Evolutionary conservation across 768 basidiomycete genomes (phyloP).

Genomic region (Boletus rubescentipes): DNA sequence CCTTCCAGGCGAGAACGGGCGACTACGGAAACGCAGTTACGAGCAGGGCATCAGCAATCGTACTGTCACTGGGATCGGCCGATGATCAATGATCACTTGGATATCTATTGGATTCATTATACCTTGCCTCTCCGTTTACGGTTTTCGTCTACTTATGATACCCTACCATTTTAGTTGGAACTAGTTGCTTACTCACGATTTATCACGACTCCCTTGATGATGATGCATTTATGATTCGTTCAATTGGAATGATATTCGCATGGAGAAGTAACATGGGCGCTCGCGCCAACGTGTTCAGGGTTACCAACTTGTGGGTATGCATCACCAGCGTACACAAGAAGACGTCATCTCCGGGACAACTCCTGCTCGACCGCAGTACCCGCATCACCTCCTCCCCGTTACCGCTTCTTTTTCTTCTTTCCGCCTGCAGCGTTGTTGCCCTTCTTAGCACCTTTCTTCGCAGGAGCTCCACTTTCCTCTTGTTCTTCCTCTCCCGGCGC

Average conservation of each 20-base stretch:
- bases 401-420: constrained; percentile 19
- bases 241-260: not conserved
- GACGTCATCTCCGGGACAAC: not conserved
- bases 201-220: not conserved
- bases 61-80: constrained; percentile 52
- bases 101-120: constrained; percentile 6
- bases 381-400: not conserved
- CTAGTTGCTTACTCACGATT: constrained; percentile 1
- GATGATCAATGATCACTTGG: constrained; percentile 14
- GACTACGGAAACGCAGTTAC: constrained; percentile 35
- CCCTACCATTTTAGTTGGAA: not conserved
- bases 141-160: constrained; percentile 2
- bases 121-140: not conserved
- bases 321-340: not conserved
- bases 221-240: not conserved
- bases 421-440: not conserved
- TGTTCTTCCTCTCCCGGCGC: constrained; percentile 5
- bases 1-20: constrained; percentile 50
- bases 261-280: not conserved
- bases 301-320: constrained; percentile 1
- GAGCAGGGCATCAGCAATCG: constrained; percentile 44
- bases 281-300: not conserved
- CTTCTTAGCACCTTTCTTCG: not conserved
- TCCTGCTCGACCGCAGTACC: constrained; percentile 3
- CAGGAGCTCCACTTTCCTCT: not conserved